phyloP scores from a whole-genome alignment of 768 basidiomycete genomes.

The Lentinus tigrinus region DNA sequence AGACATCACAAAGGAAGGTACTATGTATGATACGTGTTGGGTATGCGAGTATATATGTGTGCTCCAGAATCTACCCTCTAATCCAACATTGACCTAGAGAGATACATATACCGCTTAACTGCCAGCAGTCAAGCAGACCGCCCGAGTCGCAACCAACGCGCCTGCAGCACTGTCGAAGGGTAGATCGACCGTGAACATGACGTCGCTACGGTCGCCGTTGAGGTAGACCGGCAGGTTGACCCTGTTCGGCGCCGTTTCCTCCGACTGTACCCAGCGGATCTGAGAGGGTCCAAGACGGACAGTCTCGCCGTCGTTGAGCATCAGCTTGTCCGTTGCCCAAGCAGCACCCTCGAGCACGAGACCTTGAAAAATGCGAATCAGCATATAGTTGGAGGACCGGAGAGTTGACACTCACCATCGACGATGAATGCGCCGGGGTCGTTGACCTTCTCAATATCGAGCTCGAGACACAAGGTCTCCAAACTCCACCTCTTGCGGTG shows the following conservation, averaged over 20 bases:
- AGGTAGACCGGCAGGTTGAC: constrained; percentile 92
- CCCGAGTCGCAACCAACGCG: constrained; percentile 78
- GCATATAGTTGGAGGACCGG: constrained; percentile 3
- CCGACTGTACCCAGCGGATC: constrained; percentile 77
- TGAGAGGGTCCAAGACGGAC: constrained; percentile 79
- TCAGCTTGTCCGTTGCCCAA: constrained; percentile 66
- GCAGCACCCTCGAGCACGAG: constrained; percentile 84
- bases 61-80: constrained; percentile 1
- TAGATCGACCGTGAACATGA: constrained; percentile 86
- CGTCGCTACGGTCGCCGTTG: constrained; percentile 85
- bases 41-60: constrained; percentile 19
- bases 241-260: constrained; percentile 37
- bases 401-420: constrained; percentile 60
- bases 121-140: constrained; percentile 87
- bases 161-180: constrained; percentile 70
- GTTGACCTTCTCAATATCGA: constrained; percentile 81
- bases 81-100: background rate
- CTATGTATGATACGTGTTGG: constrained; percentile 10
- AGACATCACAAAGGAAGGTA: constrained; percentile 6
- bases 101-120: constrained; percentile 36
- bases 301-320: constrained; percentile 84
- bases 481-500: constrained; percentile 91
- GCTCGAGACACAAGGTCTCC: constrained; percentile 76
- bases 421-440: constrained; percentile 81
- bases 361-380: constrained; percentile 45